These are phyloP conservation scores for Mycena floridula DNA, from an alignment of 768 basidiomycete species.

Conservation along the genomic window DNA sequence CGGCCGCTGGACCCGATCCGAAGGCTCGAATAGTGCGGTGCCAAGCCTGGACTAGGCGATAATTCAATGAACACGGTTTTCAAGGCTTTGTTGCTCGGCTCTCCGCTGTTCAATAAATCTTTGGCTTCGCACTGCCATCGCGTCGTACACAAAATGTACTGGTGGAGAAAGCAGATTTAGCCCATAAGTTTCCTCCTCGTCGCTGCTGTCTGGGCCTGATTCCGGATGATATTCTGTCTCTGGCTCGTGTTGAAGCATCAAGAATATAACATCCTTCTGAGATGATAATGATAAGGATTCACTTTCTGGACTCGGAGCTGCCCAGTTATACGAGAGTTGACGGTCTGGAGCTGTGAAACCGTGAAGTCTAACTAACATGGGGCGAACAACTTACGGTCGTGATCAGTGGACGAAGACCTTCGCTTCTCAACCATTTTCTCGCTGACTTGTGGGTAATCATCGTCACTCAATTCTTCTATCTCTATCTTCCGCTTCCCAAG, in stretches of 20 bases:
- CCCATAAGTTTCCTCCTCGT: too few relatives aligned
- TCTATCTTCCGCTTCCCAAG: background rate
- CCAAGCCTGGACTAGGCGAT: too few relatives aligned
- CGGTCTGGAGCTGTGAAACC: background rate
- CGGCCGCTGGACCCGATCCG: too few relatives aligned
- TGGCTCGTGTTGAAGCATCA: constrained; percentile 39
- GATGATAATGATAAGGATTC: constrained; percentile 28
- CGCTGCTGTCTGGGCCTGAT: background rate
- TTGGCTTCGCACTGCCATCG: constrained; percentile 74
- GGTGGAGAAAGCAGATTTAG: constrained; percentile 36
- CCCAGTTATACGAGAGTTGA: constrained; percentile 19
- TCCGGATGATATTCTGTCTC: constrained; percentile 19
- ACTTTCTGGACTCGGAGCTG: constrained; percentile 44
- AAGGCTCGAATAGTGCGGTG: too few relatives aligned
- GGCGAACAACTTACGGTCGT: constrained; percentile 35
- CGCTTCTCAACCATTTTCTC: constrained; percentile 88
- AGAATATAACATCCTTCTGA: background rate
- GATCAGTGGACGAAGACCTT: constrained; percentile 48
- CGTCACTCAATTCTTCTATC: constrained; percentile 13
- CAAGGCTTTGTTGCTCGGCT: constrained; percentile 39
- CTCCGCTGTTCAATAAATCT: too few relatives aligned
- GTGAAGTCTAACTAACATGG: too few relatives aligned
- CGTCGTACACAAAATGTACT: constrained; percentile 84
- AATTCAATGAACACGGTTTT: constrained; percentile 46
- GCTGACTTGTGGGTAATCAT: constrained; percentile 52